These are phyloP conservation scores for Panicum miliaceum DNA, from an alignment of 176 grass and related monocot genomes.

Conservation along the genomic window DNA sequence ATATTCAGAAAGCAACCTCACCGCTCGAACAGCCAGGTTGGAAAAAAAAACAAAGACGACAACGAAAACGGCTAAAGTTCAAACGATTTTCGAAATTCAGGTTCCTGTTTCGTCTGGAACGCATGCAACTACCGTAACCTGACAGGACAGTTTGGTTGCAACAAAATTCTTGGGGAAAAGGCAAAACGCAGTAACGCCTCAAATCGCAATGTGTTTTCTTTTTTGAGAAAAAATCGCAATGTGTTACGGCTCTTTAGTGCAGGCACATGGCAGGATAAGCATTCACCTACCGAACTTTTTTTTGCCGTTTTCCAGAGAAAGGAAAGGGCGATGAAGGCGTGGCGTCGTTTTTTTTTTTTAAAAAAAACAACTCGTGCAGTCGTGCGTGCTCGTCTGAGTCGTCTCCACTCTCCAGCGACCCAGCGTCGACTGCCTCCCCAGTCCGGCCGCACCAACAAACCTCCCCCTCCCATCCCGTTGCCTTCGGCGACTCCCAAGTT, in stretches of 20 bases:
- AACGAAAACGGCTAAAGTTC: not conserved
- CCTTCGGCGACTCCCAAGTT: constrained; percentile 34
- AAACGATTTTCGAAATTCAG: not conserved
- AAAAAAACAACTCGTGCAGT: not conserved
- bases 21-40: not conserved
- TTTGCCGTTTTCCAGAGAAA: constrained; percentile 35
- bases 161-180: not conserved
- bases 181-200: not conserved
- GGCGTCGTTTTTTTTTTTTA: constrained; percentile 6
- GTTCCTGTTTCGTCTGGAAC: not conserved
- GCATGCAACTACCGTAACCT: not conserved
- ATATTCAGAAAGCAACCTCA: too few relatives aligned
- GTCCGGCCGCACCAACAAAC: not conserved
- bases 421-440: not conserved
- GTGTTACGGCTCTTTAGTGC: not conserved
- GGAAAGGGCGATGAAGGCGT: not conserved
- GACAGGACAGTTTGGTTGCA: too few relatives aligned
- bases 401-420: not conserved
- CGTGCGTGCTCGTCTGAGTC: constrained; percentile 25
- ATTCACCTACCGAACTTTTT: not conserved
- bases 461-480: not conserved
- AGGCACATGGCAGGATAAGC: too few relatives aligned
- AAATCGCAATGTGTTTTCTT: not conserved
- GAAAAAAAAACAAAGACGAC: not conserved
- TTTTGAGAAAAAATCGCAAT: not conserved